Evolutionary conservation across 2,329 filamentous ascomycete species (phyloP).

Genomic region (Ilyonectria mors-panacis): DNA sequence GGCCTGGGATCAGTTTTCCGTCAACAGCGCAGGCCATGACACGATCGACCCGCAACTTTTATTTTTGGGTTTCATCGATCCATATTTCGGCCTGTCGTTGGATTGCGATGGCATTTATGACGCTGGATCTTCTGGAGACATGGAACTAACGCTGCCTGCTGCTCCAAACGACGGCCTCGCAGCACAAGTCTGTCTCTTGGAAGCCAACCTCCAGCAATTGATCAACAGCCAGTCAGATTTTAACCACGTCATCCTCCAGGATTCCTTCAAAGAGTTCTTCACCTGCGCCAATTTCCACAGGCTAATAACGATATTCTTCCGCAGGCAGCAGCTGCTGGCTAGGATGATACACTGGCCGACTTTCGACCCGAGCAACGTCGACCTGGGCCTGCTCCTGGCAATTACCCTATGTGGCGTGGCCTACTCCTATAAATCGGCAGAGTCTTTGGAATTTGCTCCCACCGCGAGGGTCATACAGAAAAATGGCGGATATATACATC

Average conservation of each 20-base stretch:
- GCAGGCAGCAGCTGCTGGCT: neutral
- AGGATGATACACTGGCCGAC: neutral
- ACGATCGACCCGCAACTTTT: neutral
- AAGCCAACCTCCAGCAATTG: neutral
- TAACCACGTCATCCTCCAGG: neutral
- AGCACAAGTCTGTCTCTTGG: slow-evolving; percentile 1
- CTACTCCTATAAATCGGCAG: neutral
- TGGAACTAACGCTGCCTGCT: neutral
- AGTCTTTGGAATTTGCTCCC: no score
- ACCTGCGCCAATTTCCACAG: neutral
- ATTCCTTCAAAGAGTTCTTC: neutral
- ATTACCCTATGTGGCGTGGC: neutral
- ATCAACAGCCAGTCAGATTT: no score
- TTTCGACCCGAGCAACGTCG: neutral
- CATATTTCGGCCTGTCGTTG: neutral
- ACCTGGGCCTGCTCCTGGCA: neutral
- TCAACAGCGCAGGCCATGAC: neutral
- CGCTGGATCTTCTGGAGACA: neutral
- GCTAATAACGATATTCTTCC: neutral
- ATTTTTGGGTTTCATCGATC: slow-evolving; percentile 1
- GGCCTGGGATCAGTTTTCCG: neutral
- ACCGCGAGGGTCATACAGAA: neutral
- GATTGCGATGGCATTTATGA: neutral
- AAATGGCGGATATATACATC: slow-evolving; percentile 34
- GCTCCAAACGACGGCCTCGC: neutral